Percentiles rank a stretch among this genome's conserved stretches.
Conservation (phyloP, 2,329 filamentous ascomycete genomes). For the Ascochyta clinopodiicola region DNA sequence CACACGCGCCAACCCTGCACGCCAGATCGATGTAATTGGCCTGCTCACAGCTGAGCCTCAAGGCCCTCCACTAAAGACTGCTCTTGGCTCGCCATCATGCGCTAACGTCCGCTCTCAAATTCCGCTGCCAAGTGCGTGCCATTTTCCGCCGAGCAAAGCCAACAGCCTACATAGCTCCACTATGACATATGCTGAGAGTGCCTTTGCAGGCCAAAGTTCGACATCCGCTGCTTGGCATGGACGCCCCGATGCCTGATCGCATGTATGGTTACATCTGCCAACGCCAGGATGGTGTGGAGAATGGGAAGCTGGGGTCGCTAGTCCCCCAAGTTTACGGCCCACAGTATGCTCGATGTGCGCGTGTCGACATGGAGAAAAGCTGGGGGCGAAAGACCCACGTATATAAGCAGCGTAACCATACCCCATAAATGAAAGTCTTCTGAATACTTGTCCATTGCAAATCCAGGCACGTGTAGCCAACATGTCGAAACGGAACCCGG, state of each 20-base stretch:
- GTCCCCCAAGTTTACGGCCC: constrained; percentile 8
- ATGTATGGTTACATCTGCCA: constrained; percentile 38
- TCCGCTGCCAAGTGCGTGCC: constrained; percentile 28
- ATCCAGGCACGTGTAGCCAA: background rate
- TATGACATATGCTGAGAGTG: constrained; percentile 37
- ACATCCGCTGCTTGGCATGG: constrained; percentile 21
- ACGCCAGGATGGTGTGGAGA: constrained; percentile 23
- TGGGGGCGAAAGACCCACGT: constrained; percentile 2
- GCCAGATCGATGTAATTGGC: constrained; percentile 1
- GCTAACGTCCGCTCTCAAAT: constrained; percentile 12
- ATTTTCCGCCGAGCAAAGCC: constrained; percentile 27
- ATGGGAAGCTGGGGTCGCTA: constrained; percentile 19
- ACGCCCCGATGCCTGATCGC: constrained; percentile 15
- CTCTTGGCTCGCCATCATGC: constrained; percentile 17
- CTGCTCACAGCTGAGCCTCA: background rate
- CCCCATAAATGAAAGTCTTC: background rate
- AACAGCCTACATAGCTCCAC: constrained; percentile 27
- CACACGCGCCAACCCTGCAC: background rate
- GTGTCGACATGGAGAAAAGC: constrained; percentile 13
- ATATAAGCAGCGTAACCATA: constrained; percentile 11
- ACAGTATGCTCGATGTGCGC: constrained; percentile 7
- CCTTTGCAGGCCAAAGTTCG: constrained; percentile 9
- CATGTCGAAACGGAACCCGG: constrained; percentile 34
- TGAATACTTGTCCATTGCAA: background rate
- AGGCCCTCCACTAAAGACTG: constrained; percentile 11